These are phyloP conservation scores for Hemisphaericaspora xylanilytica DNA, from an alignment of 1,139 yeast species.

Conservation along the genomic window DNA sequence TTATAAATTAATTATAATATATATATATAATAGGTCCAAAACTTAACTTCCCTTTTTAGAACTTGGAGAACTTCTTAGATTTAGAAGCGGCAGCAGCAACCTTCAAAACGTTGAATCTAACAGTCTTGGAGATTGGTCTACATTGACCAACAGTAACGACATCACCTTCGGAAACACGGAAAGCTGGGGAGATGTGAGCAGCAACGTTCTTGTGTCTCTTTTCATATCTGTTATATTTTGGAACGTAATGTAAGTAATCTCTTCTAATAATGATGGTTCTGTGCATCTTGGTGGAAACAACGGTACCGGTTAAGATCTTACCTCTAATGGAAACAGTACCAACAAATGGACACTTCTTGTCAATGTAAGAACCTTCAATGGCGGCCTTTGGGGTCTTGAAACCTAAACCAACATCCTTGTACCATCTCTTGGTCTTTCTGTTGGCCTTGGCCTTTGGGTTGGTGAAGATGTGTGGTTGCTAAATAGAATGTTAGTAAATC, in stretches of 20 bases:
- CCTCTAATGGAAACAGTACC: conserved; percentile 99
- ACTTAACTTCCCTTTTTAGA: conserved; percentile 53
- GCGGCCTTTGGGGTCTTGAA: conserved; percentile 99
- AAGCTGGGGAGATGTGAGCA: conserved; percentile 99
- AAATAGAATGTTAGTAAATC: conserved; percentile 33
- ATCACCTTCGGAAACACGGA: conserved; percentile 99
- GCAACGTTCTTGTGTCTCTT: conserved; percentile 99
- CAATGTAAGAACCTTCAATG: conserved; percentile 97
- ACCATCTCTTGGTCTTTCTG: conserved; percentile 99
- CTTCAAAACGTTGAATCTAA: conserved; percentile 98
- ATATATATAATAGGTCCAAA: conserved; percentile 6
- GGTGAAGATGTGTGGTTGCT: conserved; percentile 99
- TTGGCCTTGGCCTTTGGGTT: conserved; percentile 99
- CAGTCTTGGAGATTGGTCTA: conserved; percentile 99
- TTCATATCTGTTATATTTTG: conserved; percentile 99
- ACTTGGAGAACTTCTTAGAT: conserved; percentile 94
- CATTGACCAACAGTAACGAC: conserved; percentile 99
- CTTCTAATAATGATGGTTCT: conserved; percentile 99
- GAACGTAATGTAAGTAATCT: conserved; percentile 99
- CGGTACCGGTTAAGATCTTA: conserved; percentile 97
- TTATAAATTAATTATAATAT: conserved; percentile 9
- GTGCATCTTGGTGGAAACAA: conserved; percentile 99
- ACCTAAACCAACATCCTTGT: conserved; percentile 99
- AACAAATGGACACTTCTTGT: conserved; percentile 99
- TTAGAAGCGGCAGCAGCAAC: conserved; percentile 87